These are phyloP conservation scores for Zhuliangozyma parablackwelliae DNA, from an alignment of 1,139 yeast species.

Conservation along the genomic window DNA sequence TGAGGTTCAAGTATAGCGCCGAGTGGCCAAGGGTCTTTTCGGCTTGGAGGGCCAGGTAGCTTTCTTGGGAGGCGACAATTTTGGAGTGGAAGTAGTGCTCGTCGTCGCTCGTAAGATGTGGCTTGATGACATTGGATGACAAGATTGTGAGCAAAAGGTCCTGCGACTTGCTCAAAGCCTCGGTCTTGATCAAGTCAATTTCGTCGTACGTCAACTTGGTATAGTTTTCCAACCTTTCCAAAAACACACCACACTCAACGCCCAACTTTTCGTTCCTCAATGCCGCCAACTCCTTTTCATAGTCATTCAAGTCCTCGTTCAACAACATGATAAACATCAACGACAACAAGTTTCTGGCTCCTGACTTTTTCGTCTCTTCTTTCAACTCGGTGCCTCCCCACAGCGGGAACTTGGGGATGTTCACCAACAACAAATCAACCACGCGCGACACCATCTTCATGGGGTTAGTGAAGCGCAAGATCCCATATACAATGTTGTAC, in stretches of 20 bases:
- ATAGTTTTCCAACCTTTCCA: slow-evolving; percentile 25
- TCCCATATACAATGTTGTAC: slow-evolving; percentile 67
- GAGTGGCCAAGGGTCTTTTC: slow-evolving; percentile 13
- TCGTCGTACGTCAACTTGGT: slow-evolving; percentile 13
- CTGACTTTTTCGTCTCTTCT: slow-evolving; percentile 34
- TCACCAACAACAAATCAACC: slow-evolving; percentile 75
- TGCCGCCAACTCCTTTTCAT: slow-evolving; percentile 50
- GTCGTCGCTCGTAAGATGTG: slow-evolving; percentile 8
- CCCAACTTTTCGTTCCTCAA: slow-evolving; percentile 29
- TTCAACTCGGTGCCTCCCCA: slow-evolving; percentile 14
- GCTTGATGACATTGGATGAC: slow-evolving; percentile 16
- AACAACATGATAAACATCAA: slow-evolving; percentile 68
- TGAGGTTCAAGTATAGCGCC: slow-evolving; percentile 43
- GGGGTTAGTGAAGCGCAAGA: slow-evolving; percentile 79
- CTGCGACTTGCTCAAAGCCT: slow-evolving; percentile 15
- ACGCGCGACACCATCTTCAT: slow-evolving; percentile 73
- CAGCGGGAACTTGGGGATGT: slow-evolving; percentile 43
- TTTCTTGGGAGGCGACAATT: slow-evolving; percentile 16
- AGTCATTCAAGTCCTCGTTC: slow-evolving; percentile 72
- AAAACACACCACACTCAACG: slow-evolving; percentile 16
- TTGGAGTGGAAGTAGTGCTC: slow-evolving; percentile 3
- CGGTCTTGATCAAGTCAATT: slow-evolving; percentile 20
- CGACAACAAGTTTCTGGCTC: slow-evolving; percentile 59
- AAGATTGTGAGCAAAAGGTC: slow-evolving; percentile 26
- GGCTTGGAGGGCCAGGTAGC: slow-evolving; percentile 16